Evolutionary conservation across 106 monocot species (phyloP), one percentile per base, ranked within the genome.

Genomic region (Dioscorea zingiberensis): DNA sequence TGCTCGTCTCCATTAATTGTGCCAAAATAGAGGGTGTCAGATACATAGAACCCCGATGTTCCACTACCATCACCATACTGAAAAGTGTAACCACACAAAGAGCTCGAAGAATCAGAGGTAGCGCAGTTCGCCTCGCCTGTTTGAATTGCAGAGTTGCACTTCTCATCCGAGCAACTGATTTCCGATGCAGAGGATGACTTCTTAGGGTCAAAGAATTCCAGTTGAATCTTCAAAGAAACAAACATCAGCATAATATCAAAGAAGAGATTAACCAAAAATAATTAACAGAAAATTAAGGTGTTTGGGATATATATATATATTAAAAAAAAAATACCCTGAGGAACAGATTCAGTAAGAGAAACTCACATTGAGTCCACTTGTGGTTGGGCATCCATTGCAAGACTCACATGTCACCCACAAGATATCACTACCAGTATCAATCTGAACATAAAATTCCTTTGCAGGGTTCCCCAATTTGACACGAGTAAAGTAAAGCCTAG

Each of bases 1-100:
- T 77, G 69, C 24, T 73, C 78, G 65, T 70, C 70, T 21, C 57
- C 77, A 48, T 64, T 62, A 16, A 92, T 29, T 13, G 66, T 80
- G 48, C 86, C 75, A 58, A 97, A 92, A 61, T 81, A 66, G 56
- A 97, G 25, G 1, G 78, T 71, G 58, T 97, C 97, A 2, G 91
- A 80, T 1, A 97, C 85, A 73, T 92, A 97, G 58, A 77, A 97
- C 9, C 97, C 97, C 57, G 85, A 86, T 3, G 91, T 92, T 48
- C 80, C 88, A 76, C 97, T 97, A 11, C 91, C 97, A 78, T 97
- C 97, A 57, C 97, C 97, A 68, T 97, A 97, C 47, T 81, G 80
- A 60, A 92, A 97, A 25, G 83, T 56, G 66, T 97, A 97, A 45
- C 63, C 60, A 55, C 97, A 97, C 17, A 63, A 60, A 60, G 85